These are phyloP conservation scores for Fraxinus angustifolia DNA, from an alignment of 305 asterid genomes.

Conservation along the genomic window DNA sequence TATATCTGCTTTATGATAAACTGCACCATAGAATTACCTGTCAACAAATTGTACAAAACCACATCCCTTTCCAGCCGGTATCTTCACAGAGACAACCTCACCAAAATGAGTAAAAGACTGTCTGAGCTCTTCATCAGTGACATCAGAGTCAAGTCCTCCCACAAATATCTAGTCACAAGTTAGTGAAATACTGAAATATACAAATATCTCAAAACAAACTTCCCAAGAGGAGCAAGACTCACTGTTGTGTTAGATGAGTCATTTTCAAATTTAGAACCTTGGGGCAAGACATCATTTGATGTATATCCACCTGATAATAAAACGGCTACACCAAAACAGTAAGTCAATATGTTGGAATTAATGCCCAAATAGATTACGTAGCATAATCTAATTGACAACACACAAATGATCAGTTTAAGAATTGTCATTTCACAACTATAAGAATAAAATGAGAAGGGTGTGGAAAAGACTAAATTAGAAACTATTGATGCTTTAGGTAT, in stretches of 20 bases:
- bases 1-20: background rate
- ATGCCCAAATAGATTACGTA: background rate
- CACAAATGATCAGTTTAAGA: background rate
- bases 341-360: slow-evolving; percentile 9
- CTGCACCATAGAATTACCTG: slow-evolving; percentile 46
- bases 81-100: slow-evolving; percentile 80
- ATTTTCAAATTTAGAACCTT: slow-evolving; percentile 54
- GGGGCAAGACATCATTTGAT: slow-evolving; percentile 52
- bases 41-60: slow-evolving; percentile 84
- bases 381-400: background rate
- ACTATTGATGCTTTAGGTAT: background rate
- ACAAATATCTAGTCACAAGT: slow-evolving; percentile 41
- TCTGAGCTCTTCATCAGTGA: slow-evolving; percentile 78
- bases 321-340: slow-evolving; percentile 45
- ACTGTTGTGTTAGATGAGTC: slow-evolving; percentile 88
- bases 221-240: slow-evolving; percentile 42
- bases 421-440: background rate
- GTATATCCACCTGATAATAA: slow-evolving; percentile 72
- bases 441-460: background rate
- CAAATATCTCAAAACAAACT: slow-evolving; percentile 7
- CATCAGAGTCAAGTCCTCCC: slow-evolving; percentile 95
- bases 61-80: slow-evolving; percentile 92
- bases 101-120: slow-evolving; percentile 74
- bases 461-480: background rate
- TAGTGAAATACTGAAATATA: slow-evolving; percentile 11